phyloP scores from a whole-genome alignment of 768 basidiomycete species.

The Russula foetens region DNA sequence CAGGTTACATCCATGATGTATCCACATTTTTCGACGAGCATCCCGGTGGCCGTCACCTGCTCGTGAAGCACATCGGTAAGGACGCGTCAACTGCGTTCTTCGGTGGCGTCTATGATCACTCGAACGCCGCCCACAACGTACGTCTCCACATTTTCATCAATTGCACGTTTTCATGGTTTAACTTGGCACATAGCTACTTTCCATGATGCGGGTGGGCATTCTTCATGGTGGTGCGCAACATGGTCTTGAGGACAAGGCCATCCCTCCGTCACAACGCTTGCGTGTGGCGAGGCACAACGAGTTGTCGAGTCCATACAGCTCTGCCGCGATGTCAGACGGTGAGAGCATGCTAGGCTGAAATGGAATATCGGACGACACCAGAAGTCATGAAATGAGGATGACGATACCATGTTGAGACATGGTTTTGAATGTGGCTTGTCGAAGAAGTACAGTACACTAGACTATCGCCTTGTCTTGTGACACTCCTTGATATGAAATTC shows the following conservation, averaged over 20 bases:
- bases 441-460: neutral
- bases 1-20: constrained; percentile 92
- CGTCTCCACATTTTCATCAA: constrained; percentile 21
- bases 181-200: constrained; percentile 32
- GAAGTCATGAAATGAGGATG: neutral
- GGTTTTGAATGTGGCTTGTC: neutral
- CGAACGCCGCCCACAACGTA: constrained; percentile 82
- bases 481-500: neutral
- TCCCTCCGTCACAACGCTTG: constrained; percentile 44
- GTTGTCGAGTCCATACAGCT: constrained; percentile 28
- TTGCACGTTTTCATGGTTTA: neutral
- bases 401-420: neutral
- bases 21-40: constrained; percentile 81
- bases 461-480: neutral
- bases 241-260: constrained; percentile 38
- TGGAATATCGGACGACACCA: neutral
- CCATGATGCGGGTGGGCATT: constrained; percentile 55
- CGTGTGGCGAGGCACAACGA: constrained; percentile 35
- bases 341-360: constrained; percentile 30
- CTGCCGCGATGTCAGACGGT: constrained; percentile 29
- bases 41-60: constrained; percentile 80
- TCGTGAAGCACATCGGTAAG: constrained; percentile 80
- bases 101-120: constrained; percentile 85
- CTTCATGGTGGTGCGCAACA: constrained; percentile 47
- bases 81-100: constrained; percentile 94